Conservation (phyloP, 1,284 basidiomycete species). For the Marasmius tenuissimus region DNA sequence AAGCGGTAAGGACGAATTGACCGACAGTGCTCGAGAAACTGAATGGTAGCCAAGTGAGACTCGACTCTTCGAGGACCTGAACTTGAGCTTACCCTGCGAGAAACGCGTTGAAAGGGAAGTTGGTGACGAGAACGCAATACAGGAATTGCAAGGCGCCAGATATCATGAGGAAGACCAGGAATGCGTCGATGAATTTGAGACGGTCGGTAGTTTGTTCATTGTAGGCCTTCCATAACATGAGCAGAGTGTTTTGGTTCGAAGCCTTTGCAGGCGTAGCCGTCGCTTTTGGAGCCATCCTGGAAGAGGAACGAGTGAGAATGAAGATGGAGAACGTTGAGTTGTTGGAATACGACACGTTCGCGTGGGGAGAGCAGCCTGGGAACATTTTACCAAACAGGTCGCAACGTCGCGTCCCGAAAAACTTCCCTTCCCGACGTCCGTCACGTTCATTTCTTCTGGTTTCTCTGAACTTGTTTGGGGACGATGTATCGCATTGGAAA, state of each 20-base stretch:
- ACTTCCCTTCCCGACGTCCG: slow-evolving; percentile 20
- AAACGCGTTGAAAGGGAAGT: slow-evolving; percentile 98
- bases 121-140: slow-evolving; percentile 90
- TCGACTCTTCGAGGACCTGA: neutral
- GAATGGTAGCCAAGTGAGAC: neutral
- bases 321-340: neutral
- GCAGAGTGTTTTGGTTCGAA: slow-evolving; percentile 37
- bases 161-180: slow-evolving; percentile 90
- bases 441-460: neutral
- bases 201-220: slow-evolving; percentile 74
- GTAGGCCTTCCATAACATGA: slow-evolving; percentile 79
- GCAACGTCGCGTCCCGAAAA: slow-evolving; percentile 20
- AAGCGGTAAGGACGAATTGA: slow-evolving; percentile 95
- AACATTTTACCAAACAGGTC: slow-evolving; percentile 29
- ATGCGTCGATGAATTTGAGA: slow-evolving; percentile 92
- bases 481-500: neutral
- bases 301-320: slow-evolving; percentile 15
- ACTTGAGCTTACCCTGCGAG: slow-evolving; percentile 76
- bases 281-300: slow-evolving; percentile 35
- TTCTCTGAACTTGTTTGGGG: neutral
- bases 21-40: slow-evolving; percentile 94
- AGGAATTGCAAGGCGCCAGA: slow-evolving; percentile 89
- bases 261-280: slow-evolving; percentile 24
- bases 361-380: slow-evolving; percentile 11
- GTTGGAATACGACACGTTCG: slow-evolving; percentile 10